A percentile compares a stretch with the other conserved stretches of the same genome.
phyloP scores from a whole-genome alignment of 495 filamentous ascomycete species.

The Penicillium lagena region DNA sequence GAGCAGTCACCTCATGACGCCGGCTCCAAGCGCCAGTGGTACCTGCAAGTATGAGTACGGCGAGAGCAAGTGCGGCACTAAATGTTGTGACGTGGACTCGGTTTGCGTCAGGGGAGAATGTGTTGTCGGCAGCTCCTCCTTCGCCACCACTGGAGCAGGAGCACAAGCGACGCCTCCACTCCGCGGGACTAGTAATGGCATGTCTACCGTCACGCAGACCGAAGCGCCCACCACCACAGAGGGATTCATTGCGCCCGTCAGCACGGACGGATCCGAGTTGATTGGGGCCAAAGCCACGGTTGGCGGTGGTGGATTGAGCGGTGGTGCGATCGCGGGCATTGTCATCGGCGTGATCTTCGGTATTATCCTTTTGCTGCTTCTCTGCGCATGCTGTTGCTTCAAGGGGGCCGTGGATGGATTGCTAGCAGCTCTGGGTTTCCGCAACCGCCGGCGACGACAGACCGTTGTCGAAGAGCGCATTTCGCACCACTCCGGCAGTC shows the following conservation, averaged over 20 bases:
- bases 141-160: slow-evolving; percentile 23
- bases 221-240: slow-evolving; percentile 51
- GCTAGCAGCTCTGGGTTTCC: slow-evolving; percentile 60
- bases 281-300: slow-evolving; percentile 35
- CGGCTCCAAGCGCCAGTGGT: slow-evolving; percentile 35
- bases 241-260: slow-evolving; percentile 50
- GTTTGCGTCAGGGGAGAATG: slow-evolving; percentile 49
- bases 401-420: slow-evolving; percentile 57
- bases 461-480: slow-evolving; percentile 68
- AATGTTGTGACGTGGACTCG: slow-evolving; percentile 69
- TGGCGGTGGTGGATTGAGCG: slow-evolving; percentile 53
- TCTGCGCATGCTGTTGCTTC: slow-evolving; percentile 71
- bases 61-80: slow-evolving; percentile 61
- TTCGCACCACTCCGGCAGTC: slow-evolving; percentile 40
- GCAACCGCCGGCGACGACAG: slow-evolving; percentile 41
- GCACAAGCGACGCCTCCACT: slow-evolving; percentile 46
- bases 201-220: slow-evolving; percentile 48
- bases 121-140: slow-evolving; percentile 32
- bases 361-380: slow-evolving; percentile 60
- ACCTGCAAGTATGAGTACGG: slow-evolving; percentile 54
- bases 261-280: slow-evolving; percentile 42
- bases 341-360: slow-evolving; percentile 83
- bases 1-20: slow-evolving; percentile 42
- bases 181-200: slow-evolving; percentile 62
- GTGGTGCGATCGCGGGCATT: slow-evolving; percentile 90